Conservation (phyloP, 352 stramenopile genomes). For the Phytophthora sansomeana region DNA sequence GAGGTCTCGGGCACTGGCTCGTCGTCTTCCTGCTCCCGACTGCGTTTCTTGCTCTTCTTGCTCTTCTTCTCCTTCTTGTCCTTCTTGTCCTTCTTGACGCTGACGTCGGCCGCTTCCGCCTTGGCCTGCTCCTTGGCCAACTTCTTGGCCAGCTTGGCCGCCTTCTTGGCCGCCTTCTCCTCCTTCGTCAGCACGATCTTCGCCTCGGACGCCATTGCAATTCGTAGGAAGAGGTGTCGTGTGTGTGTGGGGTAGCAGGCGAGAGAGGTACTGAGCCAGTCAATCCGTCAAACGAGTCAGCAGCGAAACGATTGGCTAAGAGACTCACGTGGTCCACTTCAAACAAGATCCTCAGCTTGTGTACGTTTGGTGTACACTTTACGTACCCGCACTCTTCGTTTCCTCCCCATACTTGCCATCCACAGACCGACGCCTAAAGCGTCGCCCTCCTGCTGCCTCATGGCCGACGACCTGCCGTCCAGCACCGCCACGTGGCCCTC, state of each 20-base stretch:
- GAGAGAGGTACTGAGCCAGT: constrained; percentile 24
- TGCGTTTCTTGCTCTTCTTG: constrained; percentile 84
- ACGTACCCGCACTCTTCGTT: constrained; percentile 2
- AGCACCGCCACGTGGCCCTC: constrained; percentile 39
- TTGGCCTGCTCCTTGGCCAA: constrained; percentile 45
- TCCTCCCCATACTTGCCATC: constrained; percentile 4
- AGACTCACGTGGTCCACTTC: not conserved
- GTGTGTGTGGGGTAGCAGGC: not conserved
- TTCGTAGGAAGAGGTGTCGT: not conserved
- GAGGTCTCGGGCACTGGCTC: constrained; percentile 52
- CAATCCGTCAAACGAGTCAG: constrained; percentile 15
- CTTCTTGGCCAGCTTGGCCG: constrained; percentile 65
- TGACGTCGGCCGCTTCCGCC: constrained; percentile 29
- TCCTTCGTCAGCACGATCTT: constrained; percentile 60
- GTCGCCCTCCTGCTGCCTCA: constrained; percentile 11
- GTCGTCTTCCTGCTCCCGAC: constrained; percentile 47
- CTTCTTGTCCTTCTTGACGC: constrained; percentile 72
- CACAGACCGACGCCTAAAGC: constrained; percentile 23
- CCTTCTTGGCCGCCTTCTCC: constrained; percentile 70
- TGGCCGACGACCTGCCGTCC: constrained; percentile 36
- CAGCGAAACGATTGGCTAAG: constrained; percentile 35
- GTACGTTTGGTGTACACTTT: constrained; percentile 19
- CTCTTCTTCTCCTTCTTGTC: constrained; percentile 71
- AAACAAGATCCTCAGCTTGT: not conserved
- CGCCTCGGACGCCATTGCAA: constrained; percentile 49